These are phyloP conservation scores for Fusarium udum DNA, from an alignment of 2,329 filamentous ascomycete species.

Conservation along the genomic window DNA sequence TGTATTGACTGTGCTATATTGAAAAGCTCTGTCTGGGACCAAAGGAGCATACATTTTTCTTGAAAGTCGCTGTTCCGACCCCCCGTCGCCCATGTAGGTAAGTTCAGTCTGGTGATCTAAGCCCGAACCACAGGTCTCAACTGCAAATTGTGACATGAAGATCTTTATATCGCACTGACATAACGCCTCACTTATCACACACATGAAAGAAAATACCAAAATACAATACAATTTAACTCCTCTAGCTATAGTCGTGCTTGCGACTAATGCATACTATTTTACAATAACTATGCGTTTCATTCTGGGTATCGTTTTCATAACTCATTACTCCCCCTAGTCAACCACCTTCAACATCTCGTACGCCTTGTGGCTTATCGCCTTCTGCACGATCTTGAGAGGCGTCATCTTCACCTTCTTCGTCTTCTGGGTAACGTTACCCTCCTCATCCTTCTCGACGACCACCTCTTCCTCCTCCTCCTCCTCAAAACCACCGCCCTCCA, in stretches of 20 bases:
- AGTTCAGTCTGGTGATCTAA: not conserved
- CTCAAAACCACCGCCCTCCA: constrained; percentile 60
- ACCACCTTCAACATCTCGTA: constrained; percentile 65
- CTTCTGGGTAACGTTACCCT: constrained; percentile 21
- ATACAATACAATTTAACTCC: too few species aligned
- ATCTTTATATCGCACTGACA: not conserved
- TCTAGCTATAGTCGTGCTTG: not conserved
- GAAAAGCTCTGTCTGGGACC: not conserved
- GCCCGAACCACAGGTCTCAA: not conserved
- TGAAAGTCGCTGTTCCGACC: not conserved
- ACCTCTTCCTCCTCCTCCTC: constrained; percentile 50
- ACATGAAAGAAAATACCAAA: accelerated
- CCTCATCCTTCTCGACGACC: constrained; percentile 45
- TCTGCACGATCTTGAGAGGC: constrained; percentile 56
- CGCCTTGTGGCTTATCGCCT: constrained; percentile 62
- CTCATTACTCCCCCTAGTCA: constrained; percentile 51
- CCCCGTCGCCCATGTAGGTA: accelerated
- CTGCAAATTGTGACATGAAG: not conserved
- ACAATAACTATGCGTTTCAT: not conserved
- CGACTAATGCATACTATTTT: not conserved
- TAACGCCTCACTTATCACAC: not conserved
- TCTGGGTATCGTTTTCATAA: constrained; percentile 38
- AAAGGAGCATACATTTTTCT: not conserved
- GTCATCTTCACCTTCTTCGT: constrained; percentile 54
- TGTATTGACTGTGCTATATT: not conserved